phyloP scores from a whole-genome alignment of 441 rosid species.

The Viola pubescens region DNA sequence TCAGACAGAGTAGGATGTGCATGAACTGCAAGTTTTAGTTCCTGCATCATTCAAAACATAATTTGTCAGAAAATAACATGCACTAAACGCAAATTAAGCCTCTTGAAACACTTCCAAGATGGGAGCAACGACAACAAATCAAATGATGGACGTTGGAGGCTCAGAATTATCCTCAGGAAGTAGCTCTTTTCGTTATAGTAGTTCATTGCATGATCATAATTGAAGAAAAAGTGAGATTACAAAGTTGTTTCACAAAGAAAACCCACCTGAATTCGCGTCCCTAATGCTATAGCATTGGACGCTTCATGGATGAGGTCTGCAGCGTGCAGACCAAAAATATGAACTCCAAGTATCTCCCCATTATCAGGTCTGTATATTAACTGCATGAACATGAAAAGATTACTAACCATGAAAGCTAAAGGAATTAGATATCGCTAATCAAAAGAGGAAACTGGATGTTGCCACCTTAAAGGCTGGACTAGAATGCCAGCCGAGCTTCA shows the following conservation, averaged over 20 bases:
- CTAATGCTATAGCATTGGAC: constrained; percentile 88
- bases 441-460: not conserved
- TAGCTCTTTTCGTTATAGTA: not conserved
- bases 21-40: constrained; percentile 81
- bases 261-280: constrained; percentile 70
- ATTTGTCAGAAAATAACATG: not conserved
- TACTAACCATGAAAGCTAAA: constrained; percentile 3
- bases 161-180: not conserved
- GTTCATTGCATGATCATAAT: too few species aligned
- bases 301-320: constrained; percentile 99
- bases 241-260: constrained; percentile 1
- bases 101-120: not conserved
- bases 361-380: constrained; percentile 92
- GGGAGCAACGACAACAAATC: not conserved
- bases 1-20: constrained; percentile 96
- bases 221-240: not conserved
- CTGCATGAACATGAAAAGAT: constrained; percentile 49
- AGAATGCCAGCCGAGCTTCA: too few species aligned
- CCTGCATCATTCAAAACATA: constrained; percentile 36
- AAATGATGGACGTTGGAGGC: not conserved
- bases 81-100: not conserved
- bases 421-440: not conserved
- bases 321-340: constrained; percentile 90
- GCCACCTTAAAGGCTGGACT: not conserved
- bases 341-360: constrained; percentile 96